Evolutionary conservation across 2,329 filamentous ascomycete genomes (phyloP).

Genomic region (Penicillium digitatum): DNA sequence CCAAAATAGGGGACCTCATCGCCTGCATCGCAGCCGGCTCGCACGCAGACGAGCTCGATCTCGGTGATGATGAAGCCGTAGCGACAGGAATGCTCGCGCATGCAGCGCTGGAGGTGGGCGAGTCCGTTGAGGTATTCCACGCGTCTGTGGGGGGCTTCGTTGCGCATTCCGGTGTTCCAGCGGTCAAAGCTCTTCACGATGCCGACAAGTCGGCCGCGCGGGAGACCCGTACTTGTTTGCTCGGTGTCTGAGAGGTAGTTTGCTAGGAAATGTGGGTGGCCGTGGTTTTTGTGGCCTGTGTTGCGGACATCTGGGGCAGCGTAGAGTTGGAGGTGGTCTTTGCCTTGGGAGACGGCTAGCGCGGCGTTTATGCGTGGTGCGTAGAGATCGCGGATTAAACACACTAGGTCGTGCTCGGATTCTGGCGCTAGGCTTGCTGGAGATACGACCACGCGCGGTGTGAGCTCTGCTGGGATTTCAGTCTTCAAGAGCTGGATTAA

Average conservation of each 20-base stretch:
- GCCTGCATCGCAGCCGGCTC: constrained; percentile 63
- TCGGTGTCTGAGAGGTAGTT: constrained; percentile 53
- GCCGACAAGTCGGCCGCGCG: constrained; percentile 66
- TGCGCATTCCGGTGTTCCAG: constrained; percentile 93
- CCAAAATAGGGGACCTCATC: constrained; percentile 73
- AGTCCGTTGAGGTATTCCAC: constrained; percentile 87
- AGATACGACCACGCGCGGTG: constrained; percentile 31
- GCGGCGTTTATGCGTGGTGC: constrained; percentile 83
- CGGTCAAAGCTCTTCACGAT: constrained; percentile 89
- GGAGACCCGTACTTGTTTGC: constrained; percentile 46
- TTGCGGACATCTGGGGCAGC: constrained; percentile 37
- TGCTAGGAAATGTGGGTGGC: constrained; percentile 51
- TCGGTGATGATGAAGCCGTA: constrained; percentile 97
- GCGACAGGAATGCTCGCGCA: constrained; percentile 88
- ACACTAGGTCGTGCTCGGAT: constrained; percentile 70
- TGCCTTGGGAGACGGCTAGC: constrained; percentile 68
- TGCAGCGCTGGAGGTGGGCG: constrained; percentile 78
- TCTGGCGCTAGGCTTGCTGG: constrained; percentile 64
- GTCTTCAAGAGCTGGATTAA: constrained; percentile 70
- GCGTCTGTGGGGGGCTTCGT: constrained; percentile 75
- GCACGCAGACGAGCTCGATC: constrained; percentile 87
- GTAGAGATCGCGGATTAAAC: constrained; percentile 73
- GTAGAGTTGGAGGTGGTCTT: constrained; percentile 53
- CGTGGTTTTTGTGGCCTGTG: constrained; percentile 39
- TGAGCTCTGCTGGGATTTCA: constrained; percentile 51